phyloP scores from a whole-genome alignment of 148 eudicot genomes.

The Gaultheria prostrata region DNA sequence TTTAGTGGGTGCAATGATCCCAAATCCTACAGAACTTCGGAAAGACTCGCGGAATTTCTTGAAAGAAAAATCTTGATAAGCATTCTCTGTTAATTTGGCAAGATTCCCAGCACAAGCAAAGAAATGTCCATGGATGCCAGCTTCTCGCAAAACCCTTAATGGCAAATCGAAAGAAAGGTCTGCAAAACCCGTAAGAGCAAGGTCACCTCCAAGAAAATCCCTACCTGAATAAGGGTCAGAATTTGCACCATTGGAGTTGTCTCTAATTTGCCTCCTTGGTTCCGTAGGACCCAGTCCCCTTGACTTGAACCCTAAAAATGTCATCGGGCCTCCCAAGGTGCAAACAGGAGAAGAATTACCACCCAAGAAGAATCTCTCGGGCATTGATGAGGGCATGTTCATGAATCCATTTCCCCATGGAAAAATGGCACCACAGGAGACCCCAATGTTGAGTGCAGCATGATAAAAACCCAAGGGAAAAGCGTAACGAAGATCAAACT shows the following conservation, averaged over 20 bases:
- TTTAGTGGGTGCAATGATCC: conserved; percentile 73
- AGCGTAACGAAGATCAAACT: conserved; percentile 76
- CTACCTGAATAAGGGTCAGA: conserved; percentile 36
- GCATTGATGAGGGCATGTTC: conserved; percentile 55
- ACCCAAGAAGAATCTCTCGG: conserved; percentile 83
- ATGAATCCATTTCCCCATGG: conserved; percentile 81
- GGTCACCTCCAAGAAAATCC: conserved; percentile 81
- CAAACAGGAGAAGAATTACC: conserved; percentile 87
- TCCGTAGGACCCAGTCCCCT: conserved; percentile 88
- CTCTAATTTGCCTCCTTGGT: conserved; percentile 52
- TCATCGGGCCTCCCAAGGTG: conserved; percentile 69
- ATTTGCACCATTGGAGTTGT: conserved; percentile 30
- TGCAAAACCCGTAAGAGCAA: conserved; percentile 82
- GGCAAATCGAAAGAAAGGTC: conserved; percentile 94
- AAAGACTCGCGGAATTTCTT: conserved; percentile 57
- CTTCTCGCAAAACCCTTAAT: conserved; percentile 58
- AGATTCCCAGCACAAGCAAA: conserved; percentile 86
- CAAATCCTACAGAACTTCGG: conserved; percentile 73
- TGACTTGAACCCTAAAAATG: conserved; percentile 67
- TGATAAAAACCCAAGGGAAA: conserved; percentile 69
- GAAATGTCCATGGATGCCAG: conserved; percentile 78
- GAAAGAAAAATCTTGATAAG: conserved; percentile 47
- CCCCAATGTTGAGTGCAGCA: conserved; percentile 74
- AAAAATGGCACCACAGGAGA: conserved; percentile 61
- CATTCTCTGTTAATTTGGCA: conserved; percentile 58